A percentile compares a stretch with the other conserved stretches of the same genome.
Conservation (phyloP, 1,284 basidiomycete species). For the Cryptococcus sp. region DNA sequence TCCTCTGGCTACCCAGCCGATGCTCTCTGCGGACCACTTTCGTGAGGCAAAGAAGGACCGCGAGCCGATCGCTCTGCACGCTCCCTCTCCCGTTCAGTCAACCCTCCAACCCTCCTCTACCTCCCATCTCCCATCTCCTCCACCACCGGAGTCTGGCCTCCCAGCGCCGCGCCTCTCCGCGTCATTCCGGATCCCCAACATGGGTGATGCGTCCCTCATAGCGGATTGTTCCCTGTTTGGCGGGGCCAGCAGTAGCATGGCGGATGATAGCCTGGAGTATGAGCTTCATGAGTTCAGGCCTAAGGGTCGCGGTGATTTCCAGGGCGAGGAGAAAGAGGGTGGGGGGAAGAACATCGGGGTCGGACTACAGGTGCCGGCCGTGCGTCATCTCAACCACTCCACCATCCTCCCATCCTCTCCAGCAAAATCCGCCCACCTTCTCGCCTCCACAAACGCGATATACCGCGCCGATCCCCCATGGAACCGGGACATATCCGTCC, state of each 20-base stretch:
- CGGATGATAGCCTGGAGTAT: conserved; percentile 16
- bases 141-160: background rate
- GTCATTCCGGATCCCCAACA: conserved; percentile 13
- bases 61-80: background rate
- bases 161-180: conserved; percentile 9
- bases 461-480: conserved; percentile 14
- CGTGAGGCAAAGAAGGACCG: background rate
- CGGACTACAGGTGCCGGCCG: no score
- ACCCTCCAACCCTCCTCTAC: background rate
- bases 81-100: background rate
- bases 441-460: conserved; percentile 17
- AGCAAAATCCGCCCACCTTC: conserved; percentile 15
- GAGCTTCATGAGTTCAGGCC: conserved; percentile 12
- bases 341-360: no score
- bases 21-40: background rate
- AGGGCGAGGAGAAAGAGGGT: background rate
- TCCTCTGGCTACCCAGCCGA: background rate
- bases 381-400: conserved; percentile 9
- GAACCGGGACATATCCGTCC: conserved; percentile 2
- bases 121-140: background rate
- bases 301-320: background rate
- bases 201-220: conserved; percentile 12
- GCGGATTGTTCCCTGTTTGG: conserved; percentile 15
- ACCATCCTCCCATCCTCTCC: conserved; percentile 23
- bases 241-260: conserved; percentile 5